Evolutionary conservation across 2,329 filamentous ascomycete species (phyloP).

Genomic region (Neonectria sp.): DNA sequence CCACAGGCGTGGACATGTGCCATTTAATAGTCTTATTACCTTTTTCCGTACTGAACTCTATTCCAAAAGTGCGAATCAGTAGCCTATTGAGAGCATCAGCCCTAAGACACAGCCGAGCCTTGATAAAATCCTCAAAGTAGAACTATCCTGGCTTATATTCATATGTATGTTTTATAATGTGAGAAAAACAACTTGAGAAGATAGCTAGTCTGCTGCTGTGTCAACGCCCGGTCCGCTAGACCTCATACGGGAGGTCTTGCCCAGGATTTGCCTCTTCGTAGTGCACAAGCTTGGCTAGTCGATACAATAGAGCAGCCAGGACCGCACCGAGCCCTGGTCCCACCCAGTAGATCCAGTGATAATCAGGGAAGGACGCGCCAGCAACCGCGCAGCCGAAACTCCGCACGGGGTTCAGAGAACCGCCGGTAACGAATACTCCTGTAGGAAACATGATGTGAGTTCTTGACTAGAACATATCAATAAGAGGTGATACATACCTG

Average conservation of each 20-base stretch:
- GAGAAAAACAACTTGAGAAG: no score
- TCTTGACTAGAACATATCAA: conserved; percentile 31
- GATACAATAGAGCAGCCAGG: conserved; percentile 63
- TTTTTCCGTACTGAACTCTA: no score
- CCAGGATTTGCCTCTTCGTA: conserved; percentile 63
- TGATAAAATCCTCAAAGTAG: no score
- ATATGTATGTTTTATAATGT: no score
- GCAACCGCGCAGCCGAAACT: conserved; percentile 62
- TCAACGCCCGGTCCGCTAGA: background rate
- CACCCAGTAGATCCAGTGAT: conserved; percentile 67
- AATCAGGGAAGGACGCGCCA: conserved; percentile 53
- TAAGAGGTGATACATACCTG: conserved; percentile 29
- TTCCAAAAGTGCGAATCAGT: no score
- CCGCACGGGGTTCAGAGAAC: conserved; percentile 62
- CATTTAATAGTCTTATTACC: no score
- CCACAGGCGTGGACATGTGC: no score
- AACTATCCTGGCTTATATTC: no score
- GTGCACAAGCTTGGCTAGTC: conserved; percentile 61
- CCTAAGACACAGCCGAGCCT: no score
- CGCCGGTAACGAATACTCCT: conserved; percentile 54
- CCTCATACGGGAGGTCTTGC: conserved; percentile 48
- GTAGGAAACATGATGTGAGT: conserved; percentile 35
- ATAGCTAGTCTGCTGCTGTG: no score
- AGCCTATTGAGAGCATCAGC: no score
- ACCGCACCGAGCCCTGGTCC: conserved; percentile 63